Percentiles rank a stretch among this genome's conserved stretches.
These are phyloP conservation scores for Kluyveromyces starmeri DNA, from an alignment of 805 yeast species.

Conservation along the genomic window DNA sequence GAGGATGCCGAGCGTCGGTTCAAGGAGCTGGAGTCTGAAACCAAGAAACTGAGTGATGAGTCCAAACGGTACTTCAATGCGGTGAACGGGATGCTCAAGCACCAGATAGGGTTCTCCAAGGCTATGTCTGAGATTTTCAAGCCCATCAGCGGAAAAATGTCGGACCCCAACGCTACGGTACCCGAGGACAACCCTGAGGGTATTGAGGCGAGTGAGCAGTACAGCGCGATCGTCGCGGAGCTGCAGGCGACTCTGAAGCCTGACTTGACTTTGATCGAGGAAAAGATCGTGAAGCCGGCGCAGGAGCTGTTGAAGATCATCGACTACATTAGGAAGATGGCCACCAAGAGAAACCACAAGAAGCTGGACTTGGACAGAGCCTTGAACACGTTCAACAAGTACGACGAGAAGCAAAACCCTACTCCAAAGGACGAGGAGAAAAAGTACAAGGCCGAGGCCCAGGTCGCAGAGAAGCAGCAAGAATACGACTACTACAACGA, in stretches of 20 bases:
- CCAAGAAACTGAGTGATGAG: conserved; percentile 83
- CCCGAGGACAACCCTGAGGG: conserved; percentile 97
- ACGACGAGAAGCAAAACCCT: conserved; percentile 74
- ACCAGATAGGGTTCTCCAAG: conserved; percentile 90
- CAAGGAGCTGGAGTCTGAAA: conserved; percentile 82
- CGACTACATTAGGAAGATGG: conserved; percentile 81
- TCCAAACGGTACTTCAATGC: conserved; percentile 85
- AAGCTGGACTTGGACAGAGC: conserved; percentile 89
- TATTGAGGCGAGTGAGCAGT: conserved; percentile 87
- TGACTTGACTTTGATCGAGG: conserved; percentile 84
- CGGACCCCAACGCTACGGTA: conserved; percentile 77
- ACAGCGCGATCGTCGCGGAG: conserved; percentile 78
- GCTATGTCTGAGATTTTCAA: conserved; percentile 93
- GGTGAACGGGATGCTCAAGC: conserved; percentile 86
- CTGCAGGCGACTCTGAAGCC: conserved; percentile 82
- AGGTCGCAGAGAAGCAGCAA: conserved; percentile 82
- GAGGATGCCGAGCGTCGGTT: conserved; percentile 94
- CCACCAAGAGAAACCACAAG: conserved; percentile 91
- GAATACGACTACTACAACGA: conserved; percentile 95
- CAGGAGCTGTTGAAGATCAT: conserved; percentile 81
- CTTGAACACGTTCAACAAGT: conserved; percentile 56
- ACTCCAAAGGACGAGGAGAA: conserved; percentile 86
- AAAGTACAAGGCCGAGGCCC: conserved; percentile 82
- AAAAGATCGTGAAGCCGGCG: conserved; percentile 84
- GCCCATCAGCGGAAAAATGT: conserved; percentile 86